These are phyloP conservation scores for Mycena rebaudengoi DNA, from an alignment of 768 basidiomycete species.

Conservation along the genomic window DNA sequence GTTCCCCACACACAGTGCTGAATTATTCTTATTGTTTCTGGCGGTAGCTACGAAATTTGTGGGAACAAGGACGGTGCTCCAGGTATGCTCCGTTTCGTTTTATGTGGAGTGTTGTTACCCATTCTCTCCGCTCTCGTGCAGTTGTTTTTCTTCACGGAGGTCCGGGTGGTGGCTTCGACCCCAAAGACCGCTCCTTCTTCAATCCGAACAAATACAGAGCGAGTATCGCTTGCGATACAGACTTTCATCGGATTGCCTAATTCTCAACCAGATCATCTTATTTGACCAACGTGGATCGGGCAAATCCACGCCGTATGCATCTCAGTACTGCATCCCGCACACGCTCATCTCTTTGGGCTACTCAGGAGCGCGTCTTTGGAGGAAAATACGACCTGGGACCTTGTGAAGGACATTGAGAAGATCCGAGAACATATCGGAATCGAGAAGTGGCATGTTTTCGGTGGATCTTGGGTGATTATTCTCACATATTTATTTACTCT, in stretches of 20 bases:
- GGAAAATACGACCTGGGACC: slow-evolving; percentile 94
- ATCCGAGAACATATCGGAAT: slow-evolving; percentile 78
- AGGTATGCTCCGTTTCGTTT: slow-evolving; percentile 50
- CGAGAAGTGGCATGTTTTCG: slow-evolving; percentile 94
- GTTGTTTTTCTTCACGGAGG: slow-evolving; percentile 89
- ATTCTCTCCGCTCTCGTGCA: slow-evolving; percentile 30
- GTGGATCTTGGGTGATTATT: slow-evolving; percentile 85
- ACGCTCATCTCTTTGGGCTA: not conserved
- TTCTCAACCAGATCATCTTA: slow-evolving; percentile 69
- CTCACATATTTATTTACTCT: not conserved
- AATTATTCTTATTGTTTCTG: not conserved
- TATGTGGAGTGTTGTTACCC: not conserved
- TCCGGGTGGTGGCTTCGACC: slow-evolving; percentile 80
- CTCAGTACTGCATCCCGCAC: not conserved
- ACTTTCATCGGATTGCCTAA: not conserved
- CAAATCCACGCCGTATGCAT: slow-evolving; percentile 80
- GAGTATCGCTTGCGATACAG: not conserved
- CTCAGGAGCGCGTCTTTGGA: slow-evolving; percentile 74
- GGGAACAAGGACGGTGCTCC: slow-evolving; percentile 82
- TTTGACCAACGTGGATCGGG: slow-evolving; percentile 93
- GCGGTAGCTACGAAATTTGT: slow-evolving; percentile 77
- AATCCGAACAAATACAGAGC: slow-evolving; percentile 88
- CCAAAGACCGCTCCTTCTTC: slow-evolving; percentile 77
- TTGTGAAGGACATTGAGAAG: slow-evolving; percentile 90
- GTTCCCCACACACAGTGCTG: slow-evolving; percentile 4